These are phyloP conservation scores for Lachnellula hyalina DNA, from an alignment of 2,329 filamentous ascomycete species.

Conservation along the genomic window DNA sequence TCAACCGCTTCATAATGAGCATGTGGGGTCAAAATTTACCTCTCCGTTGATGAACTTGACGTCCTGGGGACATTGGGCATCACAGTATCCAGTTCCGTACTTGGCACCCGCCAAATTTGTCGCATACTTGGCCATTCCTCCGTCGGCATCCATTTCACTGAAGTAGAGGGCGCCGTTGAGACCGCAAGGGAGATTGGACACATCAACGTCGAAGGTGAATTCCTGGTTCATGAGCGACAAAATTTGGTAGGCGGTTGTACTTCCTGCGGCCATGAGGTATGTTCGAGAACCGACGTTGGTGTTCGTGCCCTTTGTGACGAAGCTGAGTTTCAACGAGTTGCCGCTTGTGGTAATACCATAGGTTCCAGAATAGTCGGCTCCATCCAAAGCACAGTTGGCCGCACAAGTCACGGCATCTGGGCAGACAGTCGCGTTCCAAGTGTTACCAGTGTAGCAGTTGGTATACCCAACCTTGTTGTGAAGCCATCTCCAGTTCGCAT, in stretches of 20 bases:
- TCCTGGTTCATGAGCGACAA: slow-evolving; percentile 63
- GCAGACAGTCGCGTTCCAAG: slow-evolving; percentile 39
- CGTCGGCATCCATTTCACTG: slow-evolving; percentile 57
- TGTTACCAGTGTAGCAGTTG: slow-evolving; percentile 40
- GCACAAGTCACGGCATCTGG: slow-evolving; percentile 41
- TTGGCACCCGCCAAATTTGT: slow-evolving; percentile 53
- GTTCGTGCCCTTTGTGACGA: slow-evolving; percentile 45
- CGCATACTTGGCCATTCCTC: slow-evolving; percentile 47
- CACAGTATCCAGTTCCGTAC: slow-evolving; percentile 61
- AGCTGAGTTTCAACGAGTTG: slow-evolving; percentile 49
- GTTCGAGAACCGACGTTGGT: slow-evolving; percentile 51
- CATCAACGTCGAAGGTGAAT: slow-evolving; percentile 69
- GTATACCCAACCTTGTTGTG: slow-evolving; percentile 40
- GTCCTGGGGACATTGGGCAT: slow-evolving; percentile 51
- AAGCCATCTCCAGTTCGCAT: slow-evolving; percentile 56
- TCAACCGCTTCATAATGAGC: slow-evolving; percentile 8
- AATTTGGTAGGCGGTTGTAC: slow-evolving; percentile 55
- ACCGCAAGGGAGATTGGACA: slow-evolving; percentile 63
- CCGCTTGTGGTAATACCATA: slow-evolving; percentile 52
- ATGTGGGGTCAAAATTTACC: slow-evolving; percentile 30
- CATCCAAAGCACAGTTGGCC: slow-evolving; percentile 47
- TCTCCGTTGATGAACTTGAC: slow-evolving; percentile 50
- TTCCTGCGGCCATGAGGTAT: slow-evolving; percentile 57
- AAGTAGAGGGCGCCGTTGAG: slow-evolving; percentile 70
- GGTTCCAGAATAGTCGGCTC: slow-evolving; percentile 46